Evolutionary conservation across 176 grass and related monocot species (phyloP).

Genomic region (Triticum turgidum): DNA sequence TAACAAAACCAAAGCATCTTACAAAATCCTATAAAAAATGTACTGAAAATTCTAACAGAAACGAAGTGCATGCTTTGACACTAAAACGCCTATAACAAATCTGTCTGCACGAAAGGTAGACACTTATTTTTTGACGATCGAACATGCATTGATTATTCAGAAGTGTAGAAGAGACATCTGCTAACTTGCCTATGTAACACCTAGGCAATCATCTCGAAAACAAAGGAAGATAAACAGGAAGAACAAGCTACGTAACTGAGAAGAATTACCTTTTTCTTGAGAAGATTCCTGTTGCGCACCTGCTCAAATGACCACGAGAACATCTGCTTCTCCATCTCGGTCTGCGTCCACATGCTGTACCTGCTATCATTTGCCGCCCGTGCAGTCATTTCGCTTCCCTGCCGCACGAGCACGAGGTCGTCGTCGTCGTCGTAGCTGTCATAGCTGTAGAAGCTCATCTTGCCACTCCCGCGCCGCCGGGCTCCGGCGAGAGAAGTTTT

Average conservation of each 20-base stretch:
- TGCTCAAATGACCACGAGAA: constrained; percentile 55
- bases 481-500: not conserved
- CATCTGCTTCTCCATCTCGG: constrained; percentile 34
- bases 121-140: not conserved
- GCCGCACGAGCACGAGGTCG: constrained; percentile 8
- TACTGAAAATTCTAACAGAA: not conserved
- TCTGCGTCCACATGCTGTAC: constrained; percentile 24
- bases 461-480: not conserved
- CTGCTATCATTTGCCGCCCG: not conserved
- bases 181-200: not conserved
- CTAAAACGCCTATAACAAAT: not conserved
- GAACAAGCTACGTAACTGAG: not conserved
- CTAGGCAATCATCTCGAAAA: not conserved
- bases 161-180: not conserved
- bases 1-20: not conserved
- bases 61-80: not conserved
- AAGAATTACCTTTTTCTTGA: constrained; percentile 42
- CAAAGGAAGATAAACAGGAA: not conserved
- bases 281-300: constrained; percentile 42
- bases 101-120: not conserved
- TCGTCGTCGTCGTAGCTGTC: constrained; percentile 40
- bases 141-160: not conserved
- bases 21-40: not conserved
- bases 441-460: constrained; percentile 28
- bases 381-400: not conserved